Conservation (phyloP, 2,329 filamentous ascomycete genomes). For the Penicillium hordei region DNA sequence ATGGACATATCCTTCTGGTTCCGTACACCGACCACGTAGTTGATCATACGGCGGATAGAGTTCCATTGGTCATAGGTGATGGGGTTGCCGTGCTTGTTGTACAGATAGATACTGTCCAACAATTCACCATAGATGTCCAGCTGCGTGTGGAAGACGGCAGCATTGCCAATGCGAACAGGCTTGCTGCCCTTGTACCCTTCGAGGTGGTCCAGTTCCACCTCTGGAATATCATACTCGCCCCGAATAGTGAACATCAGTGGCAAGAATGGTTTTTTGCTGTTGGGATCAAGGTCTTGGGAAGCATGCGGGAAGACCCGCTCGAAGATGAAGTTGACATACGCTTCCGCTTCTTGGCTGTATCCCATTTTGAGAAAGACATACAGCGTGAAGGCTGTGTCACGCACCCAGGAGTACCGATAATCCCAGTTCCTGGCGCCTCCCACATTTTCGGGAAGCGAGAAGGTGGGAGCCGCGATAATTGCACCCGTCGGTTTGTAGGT, state of each 20-base stretch:
- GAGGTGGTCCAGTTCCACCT: constrained; percentile 66
- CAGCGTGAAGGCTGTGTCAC: constrained; percentile 74
- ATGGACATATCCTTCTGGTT: constrained; percentile 75
- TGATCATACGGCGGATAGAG: constrained; percentile 65
- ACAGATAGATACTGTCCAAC: constrained; percentile 74
- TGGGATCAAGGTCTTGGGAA: constrained; percentile 57
- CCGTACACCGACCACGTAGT: constrained; percentile 69
- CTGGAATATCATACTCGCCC: constrained; percentile 72
- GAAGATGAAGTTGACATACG: constrained; percentile 76
- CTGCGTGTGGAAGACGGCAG: constrained; percentile 72
- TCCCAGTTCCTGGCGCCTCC: constrained; percentile 60
- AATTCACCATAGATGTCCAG: constrained; percentile 79
- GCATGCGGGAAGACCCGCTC: constrained; percentile 57
- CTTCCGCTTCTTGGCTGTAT: constrained; percentile 72
- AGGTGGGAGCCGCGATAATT: constrained; percentile 73
- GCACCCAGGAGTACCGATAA: constrained; percentile 67
- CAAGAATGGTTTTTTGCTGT: constrained; percentile 55
- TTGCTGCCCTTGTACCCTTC: constrained; percentile 70
- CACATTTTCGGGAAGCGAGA: constrained; percentile 73
- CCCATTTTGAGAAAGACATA: constrained; percentile 74
- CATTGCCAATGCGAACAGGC: constrained; percentile 75
- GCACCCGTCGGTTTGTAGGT: constrained; percentile 78
- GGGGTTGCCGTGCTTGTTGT: constrained; percentile 77
- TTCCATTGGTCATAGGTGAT: constrained; percentile 76
- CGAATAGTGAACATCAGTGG: constrained; percentile 82